Percentiles rank a stretch among this genome's conserved stretches.
Conservation (phyloP, 306 rosid genomes). For the Prunus davidiana region DNA sequence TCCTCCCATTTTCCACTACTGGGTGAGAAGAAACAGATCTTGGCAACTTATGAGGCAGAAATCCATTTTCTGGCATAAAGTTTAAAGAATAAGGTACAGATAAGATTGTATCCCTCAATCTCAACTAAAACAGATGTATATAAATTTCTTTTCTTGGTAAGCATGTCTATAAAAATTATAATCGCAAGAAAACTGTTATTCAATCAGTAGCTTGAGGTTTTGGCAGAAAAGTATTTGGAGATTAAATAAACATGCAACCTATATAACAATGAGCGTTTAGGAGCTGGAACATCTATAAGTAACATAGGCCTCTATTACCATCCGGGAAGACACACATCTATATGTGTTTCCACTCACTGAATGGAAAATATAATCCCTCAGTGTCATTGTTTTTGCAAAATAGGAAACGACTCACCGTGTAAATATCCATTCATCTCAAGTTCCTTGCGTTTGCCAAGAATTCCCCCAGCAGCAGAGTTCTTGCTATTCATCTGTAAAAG, state of each 20-base stretch:
- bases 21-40: slow-evolving; percentile 3
- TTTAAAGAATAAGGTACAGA: slow-evolving; percentile 3
- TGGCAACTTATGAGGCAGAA: slow-evolving; percentile 14
- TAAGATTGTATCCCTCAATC: neutral
- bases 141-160: neutral
- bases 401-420: slow-evolving; percentile 16
- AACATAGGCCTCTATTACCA: neutral
- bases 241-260: neutral
- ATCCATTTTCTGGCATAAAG: slow-evolving; percentile 15
- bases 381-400: neutral
- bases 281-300: neutral
- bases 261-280: neutral
- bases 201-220: neutral
- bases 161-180: neutral
- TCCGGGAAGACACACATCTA: neutral
- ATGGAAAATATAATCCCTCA: neutral
- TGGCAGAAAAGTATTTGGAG: neutral
- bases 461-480: neutral
- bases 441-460: slow-evolving; percentile 14
- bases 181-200: neutral
- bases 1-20: slow-evolving; percentile 8
- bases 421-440: slow-evolving; percentile 9
- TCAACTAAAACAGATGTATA: neutral
- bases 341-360: neutral
- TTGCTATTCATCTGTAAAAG: neutral